Conservation (phyloP, 176 grass and related monocot species). For the Juncus effusus region DNA sequence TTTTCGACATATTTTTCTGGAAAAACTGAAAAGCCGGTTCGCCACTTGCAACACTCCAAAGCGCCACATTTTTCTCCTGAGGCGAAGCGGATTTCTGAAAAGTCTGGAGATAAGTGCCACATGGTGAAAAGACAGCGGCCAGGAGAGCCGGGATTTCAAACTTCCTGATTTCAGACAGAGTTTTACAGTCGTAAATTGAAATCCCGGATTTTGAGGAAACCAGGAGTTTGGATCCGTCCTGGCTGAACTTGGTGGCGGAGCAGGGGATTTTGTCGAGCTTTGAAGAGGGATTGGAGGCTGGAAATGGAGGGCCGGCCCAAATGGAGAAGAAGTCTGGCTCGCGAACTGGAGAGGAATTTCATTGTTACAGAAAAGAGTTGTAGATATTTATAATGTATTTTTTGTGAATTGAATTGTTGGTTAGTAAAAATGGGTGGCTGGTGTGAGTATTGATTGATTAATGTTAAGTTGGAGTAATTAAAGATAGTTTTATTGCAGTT, state of each 20-base stretch:
- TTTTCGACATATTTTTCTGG: constrained; percentile 90
- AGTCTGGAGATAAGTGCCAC: constrained; percentile 76
- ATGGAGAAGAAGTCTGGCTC: constrained; percentile 80
- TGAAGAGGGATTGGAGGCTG: constrained; percentile 43
- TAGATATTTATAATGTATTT: not conserved
- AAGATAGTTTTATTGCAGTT: not conserved
- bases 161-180: constrained; percentile 43
- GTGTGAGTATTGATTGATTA: not conserved
- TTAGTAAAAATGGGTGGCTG: not conserved
- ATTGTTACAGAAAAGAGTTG: constrained; percentile 18
- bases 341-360: constrained; percentile 46
- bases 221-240: constrained; percentile 63
- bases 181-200: constrained; percentile 56
- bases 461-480: not conserved
- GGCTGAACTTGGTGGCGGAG: constrained; percentile 50
- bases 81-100: constrained; percentile 76
- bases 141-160: constrained; percentile 77
- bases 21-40: constrained; percentile 53
- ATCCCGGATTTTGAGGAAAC: constrained; percentile 46
- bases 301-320: constrained; percentile 75
- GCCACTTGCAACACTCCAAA: constrained; percentile 61
- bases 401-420: not conserved
- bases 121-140: constrained; percentile 56
- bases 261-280: constrained; percentile 54
- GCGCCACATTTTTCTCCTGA: constrained; percentile 79